Percentiles rank a stretch among this genome's conserved stretches.
Evolutionary conservation across 2,329 filamentous ascomycete species (phyloP).

Genomic region (Seiridium cupressi): DNA sequence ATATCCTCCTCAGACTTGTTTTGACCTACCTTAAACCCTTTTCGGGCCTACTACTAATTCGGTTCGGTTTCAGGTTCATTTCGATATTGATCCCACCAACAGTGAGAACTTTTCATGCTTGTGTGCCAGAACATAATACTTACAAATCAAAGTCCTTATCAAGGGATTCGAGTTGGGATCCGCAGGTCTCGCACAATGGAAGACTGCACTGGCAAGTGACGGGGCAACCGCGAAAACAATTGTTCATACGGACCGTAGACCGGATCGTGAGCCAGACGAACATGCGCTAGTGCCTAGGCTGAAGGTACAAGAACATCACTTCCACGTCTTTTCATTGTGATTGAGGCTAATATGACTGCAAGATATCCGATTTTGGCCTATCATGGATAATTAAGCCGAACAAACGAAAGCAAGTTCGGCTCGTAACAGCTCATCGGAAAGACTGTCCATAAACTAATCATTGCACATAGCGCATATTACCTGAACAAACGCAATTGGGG

Average conservation of each 20-base stretch:
- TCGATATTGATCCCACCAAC: not conserved
- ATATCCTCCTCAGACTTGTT: too few species aligned
- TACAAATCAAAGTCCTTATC: not conserved
- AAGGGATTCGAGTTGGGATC: not conserved
- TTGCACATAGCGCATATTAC: not conserved
- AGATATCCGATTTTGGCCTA: not conserved
- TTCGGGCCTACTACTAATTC: too few species aligned
- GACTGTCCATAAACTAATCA: not conserved
- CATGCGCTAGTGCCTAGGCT: not conserved
- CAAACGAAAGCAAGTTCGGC: not conserved
- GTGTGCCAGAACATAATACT: not conserved
- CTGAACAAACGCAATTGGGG: not conserved
- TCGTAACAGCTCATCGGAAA: not conserved
- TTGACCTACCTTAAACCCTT: too few species aligned
- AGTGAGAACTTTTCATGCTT: not conserved
- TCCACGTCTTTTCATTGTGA: not conserved
- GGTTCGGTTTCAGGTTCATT: not conserved
- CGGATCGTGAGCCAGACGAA: not conserved
- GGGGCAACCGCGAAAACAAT: not conserved
- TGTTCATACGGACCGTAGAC: not conserved
- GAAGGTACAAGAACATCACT: not conserved
- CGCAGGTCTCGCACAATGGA: not conserved
- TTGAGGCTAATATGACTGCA: too few species aligned
- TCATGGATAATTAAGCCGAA: not conserved
- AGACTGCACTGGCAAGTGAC: not conserved